These are phyloP conservation scores for Neohortaea acidophila DNA, from an alignment of 495 filamentous ascomycete genomes.

Conservation along the genomic window DNA sequence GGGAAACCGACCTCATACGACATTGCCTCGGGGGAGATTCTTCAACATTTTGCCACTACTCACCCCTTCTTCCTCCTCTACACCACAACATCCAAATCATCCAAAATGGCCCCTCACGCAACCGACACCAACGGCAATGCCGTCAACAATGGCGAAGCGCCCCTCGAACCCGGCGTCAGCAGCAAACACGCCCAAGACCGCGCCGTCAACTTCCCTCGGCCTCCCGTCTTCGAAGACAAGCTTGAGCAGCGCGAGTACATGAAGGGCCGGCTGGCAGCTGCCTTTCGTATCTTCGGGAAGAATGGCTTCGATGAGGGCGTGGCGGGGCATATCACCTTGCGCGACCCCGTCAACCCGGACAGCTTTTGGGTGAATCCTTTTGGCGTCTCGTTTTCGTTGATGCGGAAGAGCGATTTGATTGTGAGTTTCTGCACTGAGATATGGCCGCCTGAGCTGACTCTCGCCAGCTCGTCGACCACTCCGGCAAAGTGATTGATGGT, in stretches of 20 bases:
- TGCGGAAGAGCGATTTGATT: slow-evolving; percentile 58
- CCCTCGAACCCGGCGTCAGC: slow-evolving; percentile 21
- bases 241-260: slow-evolving; percentile 48
- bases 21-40: too few relatives aligned
- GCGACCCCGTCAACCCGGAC: slow-evolving; percentile 17
- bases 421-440: not conserved
- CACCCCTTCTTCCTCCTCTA: not conserved
- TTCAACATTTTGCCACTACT: too few relatives aligned
- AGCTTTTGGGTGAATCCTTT: slow-evolving; percentile 57
- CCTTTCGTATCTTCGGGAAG: slow-evolving; percentile 56
- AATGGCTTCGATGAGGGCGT: slow-evolving; percentile 46
- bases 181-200: slow-evolving; percentile 26
- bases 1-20: too few relatives aligned
- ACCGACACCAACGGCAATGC: slow-evolving; percentile 8
- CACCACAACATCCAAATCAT: not conserved
- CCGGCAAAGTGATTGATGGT: slow-evolving; percentile 53
- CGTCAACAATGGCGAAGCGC: slow-evolving; percentile 15
- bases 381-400: slow-evolving; percentile 52
- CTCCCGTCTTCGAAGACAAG: slow-evolving; percentile 44
- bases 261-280: slow-evolving; percentile 49
- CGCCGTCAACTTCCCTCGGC: slow-evolving; percentile 31
- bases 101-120: slow-evolving; percentile 20
- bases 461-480: slow-evolving; percentile 39
- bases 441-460: not conserved
- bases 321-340: slow-evolving; percentile 29